Conservation (phyloP, 164 flowering plant species). For the Echeveria elegans region DNA sequence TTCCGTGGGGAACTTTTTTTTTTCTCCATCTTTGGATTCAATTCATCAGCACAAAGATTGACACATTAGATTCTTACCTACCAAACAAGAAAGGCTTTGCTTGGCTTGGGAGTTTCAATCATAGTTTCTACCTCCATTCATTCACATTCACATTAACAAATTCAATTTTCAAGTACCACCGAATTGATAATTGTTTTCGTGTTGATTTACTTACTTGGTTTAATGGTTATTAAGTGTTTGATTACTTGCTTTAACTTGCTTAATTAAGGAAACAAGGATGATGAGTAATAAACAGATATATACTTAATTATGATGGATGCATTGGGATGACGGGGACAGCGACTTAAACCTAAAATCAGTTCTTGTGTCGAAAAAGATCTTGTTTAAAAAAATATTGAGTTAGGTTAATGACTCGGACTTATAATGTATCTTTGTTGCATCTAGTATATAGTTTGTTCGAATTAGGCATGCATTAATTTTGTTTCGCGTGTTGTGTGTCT, state of each 20-base stretch:
- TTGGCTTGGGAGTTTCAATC: background rate
- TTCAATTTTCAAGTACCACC: background rate
- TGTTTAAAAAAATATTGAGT: background rate
- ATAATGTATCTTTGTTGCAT: background rate
- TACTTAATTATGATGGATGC: too few species aligned
- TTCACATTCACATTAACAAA: background rate
- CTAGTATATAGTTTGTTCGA: background rate
- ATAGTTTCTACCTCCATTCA: background rate
- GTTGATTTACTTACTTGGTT: background rate
- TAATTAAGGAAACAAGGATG: background rate
- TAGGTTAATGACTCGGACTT: background rate
- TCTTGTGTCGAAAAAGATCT: background rate
- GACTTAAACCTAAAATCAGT: constrained; percentile 4
- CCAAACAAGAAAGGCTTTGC: background rate
- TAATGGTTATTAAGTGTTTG: background rate
- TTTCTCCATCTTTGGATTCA: constrained; percentile 1
- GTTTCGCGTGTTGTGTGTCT: background rate
- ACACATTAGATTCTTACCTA: background rate
- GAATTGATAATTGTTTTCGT: background rate
- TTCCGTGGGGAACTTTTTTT: constrained; percentile 6
- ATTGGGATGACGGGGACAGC: background rate
- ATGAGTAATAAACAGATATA: background rate
- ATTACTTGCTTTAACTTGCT: too few species aligned
- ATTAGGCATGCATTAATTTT: constrained; percentile 1
- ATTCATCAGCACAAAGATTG: background rate